Percentiles rank a stretch among this genome's conserved stretches.
Evolutionary conservation across 345 rosid genomes (phyloP).

Genomic region (Eucalyptus regnans): DNA sequence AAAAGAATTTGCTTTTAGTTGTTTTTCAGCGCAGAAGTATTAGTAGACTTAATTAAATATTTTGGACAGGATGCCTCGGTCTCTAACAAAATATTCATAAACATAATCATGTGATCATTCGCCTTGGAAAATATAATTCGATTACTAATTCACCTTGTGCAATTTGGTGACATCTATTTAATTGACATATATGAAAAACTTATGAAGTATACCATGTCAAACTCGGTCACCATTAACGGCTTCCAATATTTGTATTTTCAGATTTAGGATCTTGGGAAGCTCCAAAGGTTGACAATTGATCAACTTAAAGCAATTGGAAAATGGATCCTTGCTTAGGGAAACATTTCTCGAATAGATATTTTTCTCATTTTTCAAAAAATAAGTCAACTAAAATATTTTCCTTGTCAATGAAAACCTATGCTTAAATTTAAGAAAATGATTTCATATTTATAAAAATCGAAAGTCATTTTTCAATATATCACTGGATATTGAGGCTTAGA

Average conservation of each 20-base stretch:
- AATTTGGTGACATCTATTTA: not conserved
- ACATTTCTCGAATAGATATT: fast-evolving
- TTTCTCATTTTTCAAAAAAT: not conserved
- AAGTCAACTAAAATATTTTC: not conserved
- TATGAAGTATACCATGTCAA: not conserved
- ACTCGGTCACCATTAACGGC: not conserved
- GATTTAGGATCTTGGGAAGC: not conserved
- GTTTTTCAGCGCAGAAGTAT: not conserved
- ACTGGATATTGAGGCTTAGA: not conserved
- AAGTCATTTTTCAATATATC: fast-evolving
- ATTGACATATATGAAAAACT: not conserved
- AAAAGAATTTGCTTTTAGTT: not conserved
- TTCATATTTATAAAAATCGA: fast-evolving
- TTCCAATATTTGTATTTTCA: not conserved
- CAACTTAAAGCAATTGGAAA: not conserved
- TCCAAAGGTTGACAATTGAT: not conserved
- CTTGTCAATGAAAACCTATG: fast-evolving
- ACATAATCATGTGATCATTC: not conserved
- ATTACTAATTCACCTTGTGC: not conserved
- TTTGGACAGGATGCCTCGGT: not conserved
- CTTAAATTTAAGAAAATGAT: fast-evolving
- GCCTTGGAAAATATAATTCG: not conserved
- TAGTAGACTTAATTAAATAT: not conserved
- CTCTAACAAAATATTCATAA: not conserved
- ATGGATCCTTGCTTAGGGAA: not conserved